phyloP scores from a whole-genome alignment of 1,284 basidiomycete species.

The Sporisorium scitamineum region DNA sequence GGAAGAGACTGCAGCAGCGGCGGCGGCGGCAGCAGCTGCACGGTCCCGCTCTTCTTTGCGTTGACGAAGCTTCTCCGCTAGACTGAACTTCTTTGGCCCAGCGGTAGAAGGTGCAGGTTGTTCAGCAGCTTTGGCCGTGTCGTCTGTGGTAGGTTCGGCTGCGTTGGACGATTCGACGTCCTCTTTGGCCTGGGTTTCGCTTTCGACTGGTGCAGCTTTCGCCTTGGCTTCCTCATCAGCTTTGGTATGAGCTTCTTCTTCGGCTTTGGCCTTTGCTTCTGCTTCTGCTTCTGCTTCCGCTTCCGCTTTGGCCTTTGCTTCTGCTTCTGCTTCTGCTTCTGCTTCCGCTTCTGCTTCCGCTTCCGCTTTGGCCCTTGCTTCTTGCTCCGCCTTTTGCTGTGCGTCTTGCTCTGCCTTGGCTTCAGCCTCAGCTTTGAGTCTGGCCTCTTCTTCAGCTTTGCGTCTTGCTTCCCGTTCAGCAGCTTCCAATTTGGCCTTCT shows the following conservation, averaged over 20 bases:
- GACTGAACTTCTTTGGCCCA: conserved; percentile 36
- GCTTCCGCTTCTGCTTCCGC: conserved; percentile 8
- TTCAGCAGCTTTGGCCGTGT: neutral
- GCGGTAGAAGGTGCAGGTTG: neutral
- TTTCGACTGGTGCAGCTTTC: conserved; percentile 6
- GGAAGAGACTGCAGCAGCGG: conserved; percentile 4
- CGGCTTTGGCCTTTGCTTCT: conserved; percentile 1
- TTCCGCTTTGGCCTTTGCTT: conserved; percentile 8
- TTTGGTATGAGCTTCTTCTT: conserved; percentile 4
- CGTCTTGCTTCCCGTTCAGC: neutral
- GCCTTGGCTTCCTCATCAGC: conserved; percentile 7
- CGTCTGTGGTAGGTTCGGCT: neutral
- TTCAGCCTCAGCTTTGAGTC: neutral
- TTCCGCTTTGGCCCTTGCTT: conserved; percentile 6
- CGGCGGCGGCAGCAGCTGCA: conserved; percentile 29
- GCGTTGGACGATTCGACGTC: neutral
- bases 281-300: conserved; percentile 13
- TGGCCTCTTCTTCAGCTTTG: neutral
- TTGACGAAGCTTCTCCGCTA: conserved; percentile 45
- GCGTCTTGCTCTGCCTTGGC: conserved; percentile 8
- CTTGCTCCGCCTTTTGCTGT: neutral
- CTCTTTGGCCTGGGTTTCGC: neutral
- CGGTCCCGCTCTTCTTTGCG: conserved; percentile 47
- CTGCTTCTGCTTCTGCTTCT: conserved; percentile 2
- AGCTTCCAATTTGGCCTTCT: neutral